Conservation (phyloP, 495 filamentous ascomycete genomes). For the Hypomontagnella monticulosa region DNA sequence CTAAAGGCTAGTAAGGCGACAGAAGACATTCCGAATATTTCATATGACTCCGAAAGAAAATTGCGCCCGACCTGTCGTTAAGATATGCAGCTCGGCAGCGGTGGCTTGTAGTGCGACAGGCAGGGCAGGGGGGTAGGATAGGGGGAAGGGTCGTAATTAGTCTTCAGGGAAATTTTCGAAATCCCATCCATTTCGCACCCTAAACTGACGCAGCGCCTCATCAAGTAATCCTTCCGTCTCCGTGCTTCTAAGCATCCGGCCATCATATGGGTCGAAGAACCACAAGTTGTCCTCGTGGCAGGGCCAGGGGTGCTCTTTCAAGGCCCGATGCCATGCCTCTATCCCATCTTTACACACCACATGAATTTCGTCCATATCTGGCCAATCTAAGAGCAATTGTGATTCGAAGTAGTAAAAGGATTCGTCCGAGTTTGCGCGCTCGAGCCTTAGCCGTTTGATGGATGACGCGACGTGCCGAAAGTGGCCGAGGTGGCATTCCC, state of each 20-base stretch:
- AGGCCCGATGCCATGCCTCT: constrained; percentile 14
- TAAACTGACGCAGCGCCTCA: constrained; percentile 21
- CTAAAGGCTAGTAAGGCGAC: no score
- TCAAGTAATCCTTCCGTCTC: constrained; percentile 19
- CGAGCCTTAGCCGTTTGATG: constrained; percentile 28
- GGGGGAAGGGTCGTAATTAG: no score
- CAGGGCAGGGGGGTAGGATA: no score
- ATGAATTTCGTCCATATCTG: constrained; percentile 17
- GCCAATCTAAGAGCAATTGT: constrained; percentile 3
- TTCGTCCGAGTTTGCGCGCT: constrained; percentile 15
- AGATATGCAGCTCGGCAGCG: no score
- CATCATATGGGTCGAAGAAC: constrained; percentile 21
- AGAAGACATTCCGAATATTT: no score
- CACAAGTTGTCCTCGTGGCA: constrained; percentile 16
- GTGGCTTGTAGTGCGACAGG: no score
- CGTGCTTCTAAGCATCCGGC: constrained; percentile 18
- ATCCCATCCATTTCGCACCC: no score
- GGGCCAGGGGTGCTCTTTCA: constrained; percentile 14
- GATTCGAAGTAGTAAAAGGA: constrained; percentile 17
- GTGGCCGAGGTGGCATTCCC: constrained; percentile 8
- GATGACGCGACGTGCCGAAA: constrained; percentile 18
- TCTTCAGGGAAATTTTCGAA: no score
- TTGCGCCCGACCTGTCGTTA: no score
- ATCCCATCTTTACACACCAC: constrained; percentile 18
- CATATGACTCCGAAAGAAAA: no score